Base-by-base conservation (phyloP, 768 basidiomycete species). In the Mycena vulgaris region DNA sequence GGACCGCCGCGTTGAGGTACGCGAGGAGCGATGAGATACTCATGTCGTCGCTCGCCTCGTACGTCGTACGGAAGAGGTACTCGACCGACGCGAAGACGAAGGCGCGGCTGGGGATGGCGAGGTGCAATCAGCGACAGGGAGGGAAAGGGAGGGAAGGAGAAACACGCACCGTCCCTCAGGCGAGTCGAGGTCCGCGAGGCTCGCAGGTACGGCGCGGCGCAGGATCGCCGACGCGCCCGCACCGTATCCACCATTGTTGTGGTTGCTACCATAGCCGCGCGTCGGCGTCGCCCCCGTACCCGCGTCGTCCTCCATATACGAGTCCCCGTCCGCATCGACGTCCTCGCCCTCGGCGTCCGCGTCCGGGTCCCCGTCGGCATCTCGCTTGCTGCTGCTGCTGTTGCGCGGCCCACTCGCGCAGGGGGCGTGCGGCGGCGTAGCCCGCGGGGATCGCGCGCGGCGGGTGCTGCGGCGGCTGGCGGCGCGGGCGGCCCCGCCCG, bases 1-100 rank as follows among this genome's bases (percentile, higher is more conserved):
- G 93, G 82, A 94, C 88, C 6, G 92, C 92, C 2, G 92, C 89
- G 75, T 94, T 94, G 64, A 94, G 84, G 78, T 92, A 93, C 5
- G 90, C 86, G 37, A 94, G 81, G 28, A 94, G 82, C 11, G 90
- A 81, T 3, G 91, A 90, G 75, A 94, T 89, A 9, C 88, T 88
- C 82, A 94, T 83, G 69, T 93, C 91, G 79, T 94, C 93, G 27
- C 85, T 79, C 19, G 83, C 73, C 68, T 89, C 90, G 79, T 93
- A 92, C 28, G 93, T 93, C 53, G 90, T 89, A 56, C 81, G 77
- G 83, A 92, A 92, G 55, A 94, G 86, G 75, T 93, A 87, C 2
- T 83, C 80, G 57, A 94, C 85, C 31, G 92, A 91, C 28, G 85
- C 79, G 75, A 83, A 84, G 69, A 93, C 84, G 80, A 93, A 94